Conservation (phyloP, 2,329 filamentous ascomycete species). For the Tolypocladium amazonense region DNA sequence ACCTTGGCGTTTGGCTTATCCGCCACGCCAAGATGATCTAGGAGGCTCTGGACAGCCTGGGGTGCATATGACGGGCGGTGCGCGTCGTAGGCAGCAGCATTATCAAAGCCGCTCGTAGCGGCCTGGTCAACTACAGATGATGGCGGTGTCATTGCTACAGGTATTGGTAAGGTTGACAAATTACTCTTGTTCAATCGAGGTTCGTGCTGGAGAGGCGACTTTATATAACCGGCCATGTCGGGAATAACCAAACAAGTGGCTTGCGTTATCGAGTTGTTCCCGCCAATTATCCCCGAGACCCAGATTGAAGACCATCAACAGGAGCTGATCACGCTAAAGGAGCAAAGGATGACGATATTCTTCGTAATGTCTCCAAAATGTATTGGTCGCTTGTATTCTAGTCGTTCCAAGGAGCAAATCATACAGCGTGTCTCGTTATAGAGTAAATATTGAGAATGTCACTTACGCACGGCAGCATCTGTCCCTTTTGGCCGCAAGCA, state of each 20-base stretch:
- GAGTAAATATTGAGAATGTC: neutral
- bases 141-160: conserved; percentile 5
- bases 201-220: neutral
- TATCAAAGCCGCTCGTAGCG: conserved; percentile 49
- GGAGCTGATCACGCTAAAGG: neutral
- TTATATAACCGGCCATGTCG: neutral
- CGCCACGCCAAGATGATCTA: conserved; percentile 42
- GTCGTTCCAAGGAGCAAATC: neutral
- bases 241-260: neutral
- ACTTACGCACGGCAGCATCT: neutral
- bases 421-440: neutral
- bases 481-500: neutral
- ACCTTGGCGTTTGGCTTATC: conserved; percentile 35
- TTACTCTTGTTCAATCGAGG: neutral
- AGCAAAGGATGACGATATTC: neutral
- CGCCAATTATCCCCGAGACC: neutral
- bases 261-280: neutral
- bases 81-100: conserved; percentile 54
- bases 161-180: neutral
- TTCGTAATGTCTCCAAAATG: neutral
- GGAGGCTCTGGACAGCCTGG: conserved; percentile 46
- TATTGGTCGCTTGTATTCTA: neutral
- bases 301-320: neutral
- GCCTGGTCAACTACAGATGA: conserved; percentile 30
- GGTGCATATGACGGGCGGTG: conserved; percentile 57